These are phyloP conservation scores for Keithomyces neogunnii DNA, from an alignment of 2,329 filamentous ascomycete genomes.

Conservation along the genomic window DNA sequence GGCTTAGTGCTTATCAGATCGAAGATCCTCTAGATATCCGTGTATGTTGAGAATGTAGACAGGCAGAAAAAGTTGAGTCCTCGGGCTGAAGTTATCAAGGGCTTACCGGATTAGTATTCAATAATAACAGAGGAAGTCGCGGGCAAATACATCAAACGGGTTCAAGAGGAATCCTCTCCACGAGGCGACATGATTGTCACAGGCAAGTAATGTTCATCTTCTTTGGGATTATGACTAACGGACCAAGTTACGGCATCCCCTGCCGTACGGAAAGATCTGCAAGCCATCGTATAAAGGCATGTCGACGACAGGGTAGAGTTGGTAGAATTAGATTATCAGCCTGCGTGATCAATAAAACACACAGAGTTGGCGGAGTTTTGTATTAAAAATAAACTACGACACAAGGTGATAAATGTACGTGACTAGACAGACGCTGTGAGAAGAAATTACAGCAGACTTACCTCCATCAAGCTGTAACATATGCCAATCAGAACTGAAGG, in stretches of 20 bases:
- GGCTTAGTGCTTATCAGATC: not conserved
- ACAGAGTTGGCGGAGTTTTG: not conserved
- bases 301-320: conserved; percentile 1
- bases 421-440: not conserved
- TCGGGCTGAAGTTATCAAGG: not conserved
- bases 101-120: not conserved
- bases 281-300: not conserved
- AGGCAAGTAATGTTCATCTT: not conserved
- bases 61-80: not conserved
- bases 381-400: not conserved
- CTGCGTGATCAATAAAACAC: not conserved
- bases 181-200: not conserved
- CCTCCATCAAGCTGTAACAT: not conserved
- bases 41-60: not conserved
- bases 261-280: not conserved
- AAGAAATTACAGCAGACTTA: not conserved
- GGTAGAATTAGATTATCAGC: conserved; percentile 3
- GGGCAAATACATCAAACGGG: not conserved
- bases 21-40: not conserved
- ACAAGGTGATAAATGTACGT: not conserved
- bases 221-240: not conserved
- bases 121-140: not conserved
- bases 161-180: not conserved
- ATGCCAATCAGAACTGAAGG: not conserved
- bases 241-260: not conserved